Conservation (phyloP, 208 protist genomes). For the Phytomonas francai region DNA sequence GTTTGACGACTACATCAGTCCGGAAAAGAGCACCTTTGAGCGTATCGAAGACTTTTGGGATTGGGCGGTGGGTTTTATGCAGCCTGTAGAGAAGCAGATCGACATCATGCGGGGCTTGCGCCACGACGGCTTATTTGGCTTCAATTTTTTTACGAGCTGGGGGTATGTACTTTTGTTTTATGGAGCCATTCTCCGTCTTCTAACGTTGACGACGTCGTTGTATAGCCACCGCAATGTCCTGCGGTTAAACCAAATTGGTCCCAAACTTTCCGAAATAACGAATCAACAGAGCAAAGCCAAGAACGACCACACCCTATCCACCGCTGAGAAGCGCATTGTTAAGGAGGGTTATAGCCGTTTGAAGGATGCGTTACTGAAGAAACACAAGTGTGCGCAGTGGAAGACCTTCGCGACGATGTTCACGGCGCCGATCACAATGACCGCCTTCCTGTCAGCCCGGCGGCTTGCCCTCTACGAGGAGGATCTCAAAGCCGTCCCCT, state of each 20-base stretch:
- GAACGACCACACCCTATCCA: constrained; percentile 72
- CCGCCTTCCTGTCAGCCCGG: constrained; percentile 79
- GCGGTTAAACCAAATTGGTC: constrained; percentile 63
- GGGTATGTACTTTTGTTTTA: constrained; percentile 81
- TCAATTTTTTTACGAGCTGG: constrained; percentile 73
- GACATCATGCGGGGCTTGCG: constrained; percentile 72
- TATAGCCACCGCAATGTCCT: constrained; percentile 82
- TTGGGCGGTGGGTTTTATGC: constrained; percentile 74
- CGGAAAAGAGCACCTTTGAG: constrained; percentile 79
- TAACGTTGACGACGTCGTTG: constrained; percentile 67
- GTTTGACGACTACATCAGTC: constrained; percentile 83
- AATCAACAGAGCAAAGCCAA: constrained; percentile 69
- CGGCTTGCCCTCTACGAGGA: constrained; percentile 78
- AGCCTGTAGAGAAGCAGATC: constrained; percentile 82
- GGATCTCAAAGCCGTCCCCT: constrained; percentile 74
- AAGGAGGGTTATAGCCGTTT: constrained; percentile 82
- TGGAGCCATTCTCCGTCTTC: constrained; percentile 61
- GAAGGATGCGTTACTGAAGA: constrained; percentile 80
- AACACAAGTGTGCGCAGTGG: constrained; percentile 74
- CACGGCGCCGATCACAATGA: constrained; percentile 71
- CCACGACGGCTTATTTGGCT: constrained; percentile 58
- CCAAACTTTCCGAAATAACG: constrained; percentile 74
- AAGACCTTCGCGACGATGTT: constrained; percentile 71
- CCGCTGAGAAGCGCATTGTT: constrained; percentile 77
- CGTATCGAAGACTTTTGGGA: constrained; percentile 83